phyloP scores from a whole-genome alignment of 176 grass and related monocot genomes.

The Oryza punctata region DNA sequence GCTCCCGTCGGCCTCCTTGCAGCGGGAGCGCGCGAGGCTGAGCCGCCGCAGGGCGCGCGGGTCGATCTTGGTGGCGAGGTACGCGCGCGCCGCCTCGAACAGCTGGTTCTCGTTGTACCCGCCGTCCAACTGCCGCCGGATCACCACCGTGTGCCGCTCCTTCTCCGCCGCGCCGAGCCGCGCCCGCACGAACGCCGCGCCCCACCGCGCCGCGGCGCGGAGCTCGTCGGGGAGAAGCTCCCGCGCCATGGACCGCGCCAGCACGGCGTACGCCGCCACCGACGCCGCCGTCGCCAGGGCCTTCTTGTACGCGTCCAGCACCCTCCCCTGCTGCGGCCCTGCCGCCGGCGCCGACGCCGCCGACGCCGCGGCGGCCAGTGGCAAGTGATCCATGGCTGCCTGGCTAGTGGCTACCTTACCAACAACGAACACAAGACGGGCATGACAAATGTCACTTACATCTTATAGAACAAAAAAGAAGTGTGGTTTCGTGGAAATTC shows the following conservation, averaged over 20 bases:
- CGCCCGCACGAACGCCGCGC: not conserved
- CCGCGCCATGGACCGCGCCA: slow-evolving; percentile 2
- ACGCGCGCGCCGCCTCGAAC: not conserved
- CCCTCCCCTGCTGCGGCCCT: not conserved
- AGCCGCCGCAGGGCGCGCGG: not conserved
- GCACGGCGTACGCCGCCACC: not conserved
- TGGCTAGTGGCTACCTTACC: not conserved
- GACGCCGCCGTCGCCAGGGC: slow-evolving; percentile 4
- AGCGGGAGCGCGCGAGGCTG: not conserved
- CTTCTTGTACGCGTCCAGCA: slow-evolving; percentile 4
- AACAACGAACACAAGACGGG: not conserved
- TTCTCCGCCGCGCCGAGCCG: not conserved
- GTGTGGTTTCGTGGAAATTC: not conserved
- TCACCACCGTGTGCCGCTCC: not conserved
- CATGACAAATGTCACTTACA: not conserved
- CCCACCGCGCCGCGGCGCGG: not conserved
- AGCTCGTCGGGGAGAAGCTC: slow-evolving; percentile 7
- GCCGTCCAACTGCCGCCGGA: not conserved
- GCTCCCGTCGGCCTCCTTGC: not conserved
- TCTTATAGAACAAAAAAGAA: not conserved
- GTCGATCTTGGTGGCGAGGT: slow-evolving; percentile 14
- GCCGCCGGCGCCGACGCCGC: not conserved
- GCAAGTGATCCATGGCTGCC: not conserved
- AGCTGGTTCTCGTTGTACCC: not conserved
- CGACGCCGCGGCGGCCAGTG: not conserved